Percentiles rank a stretch among this genome's conserved stretches.
These are phyloP conservation scores for Scheffersomyces titani DNA, from an alignment of 1,139 yeast genomes.

Conservation along the genomic window DNA sequence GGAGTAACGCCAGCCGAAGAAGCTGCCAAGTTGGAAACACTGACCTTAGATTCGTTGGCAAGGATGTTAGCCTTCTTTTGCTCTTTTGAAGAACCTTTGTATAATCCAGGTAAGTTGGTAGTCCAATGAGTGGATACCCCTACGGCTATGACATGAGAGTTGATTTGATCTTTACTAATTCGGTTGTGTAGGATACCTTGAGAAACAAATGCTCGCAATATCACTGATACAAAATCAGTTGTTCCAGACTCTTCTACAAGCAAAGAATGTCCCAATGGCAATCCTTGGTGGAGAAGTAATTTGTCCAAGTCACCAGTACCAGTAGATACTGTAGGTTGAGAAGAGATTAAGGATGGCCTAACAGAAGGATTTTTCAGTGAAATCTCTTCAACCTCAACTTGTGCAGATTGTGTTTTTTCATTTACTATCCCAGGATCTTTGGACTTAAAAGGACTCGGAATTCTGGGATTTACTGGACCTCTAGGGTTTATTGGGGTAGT, in stretches of 20 bases:
- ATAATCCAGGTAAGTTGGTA: slow-evolving; percentile 75
- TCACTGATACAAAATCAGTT: slow-evolving; percentile 82
- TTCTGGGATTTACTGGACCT: background rate
- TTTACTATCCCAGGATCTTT: background rate
- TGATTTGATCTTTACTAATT: slow-evolving; percentile 31
- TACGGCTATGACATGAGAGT: slow-evolving; percentile 67
- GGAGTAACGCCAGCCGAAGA: slow-evolving; percentile 11
- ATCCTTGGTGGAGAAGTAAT: slow-evolving; percentile 76
- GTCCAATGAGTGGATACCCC: slow-evolving; percentile 67
- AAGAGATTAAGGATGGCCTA: slow-evolving; percentile 74
- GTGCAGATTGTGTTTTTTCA: slow-evolving; percentile 1
- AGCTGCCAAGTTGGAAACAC: slow-evolving; percentile 65
- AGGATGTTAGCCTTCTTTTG: slow-evolving; percentile 60
- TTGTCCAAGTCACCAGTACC: slow-evolving; percentile 78
- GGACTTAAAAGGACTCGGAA: background rate
- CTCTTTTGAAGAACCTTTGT: slow-evolving; percentile 69
- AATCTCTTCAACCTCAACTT: slow-evolving; percentile 11
- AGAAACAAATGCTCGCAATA: slow-evolving; percentile 70
- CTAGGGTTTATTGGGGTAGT: background rate
- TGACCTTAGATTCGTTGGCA: slow-evolving; percentile 61
- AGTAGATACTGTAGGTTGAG: slow-evolving; percentile 75
- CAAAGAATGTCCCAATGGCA: slow-evolving; percentile 75
- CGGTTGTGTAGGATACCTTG: slow-evolving; percentile 80
- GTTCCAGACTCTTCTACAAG: slow-evolving; percentile 83
- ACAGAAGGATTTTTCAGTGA: slow-evolving; percentile 54